Evolutionary conservation across 352 stramenopile genomes (phyloP), one percentile per base, ranked within the genome.

Genomic region (Pythium brassicae): DNA sequence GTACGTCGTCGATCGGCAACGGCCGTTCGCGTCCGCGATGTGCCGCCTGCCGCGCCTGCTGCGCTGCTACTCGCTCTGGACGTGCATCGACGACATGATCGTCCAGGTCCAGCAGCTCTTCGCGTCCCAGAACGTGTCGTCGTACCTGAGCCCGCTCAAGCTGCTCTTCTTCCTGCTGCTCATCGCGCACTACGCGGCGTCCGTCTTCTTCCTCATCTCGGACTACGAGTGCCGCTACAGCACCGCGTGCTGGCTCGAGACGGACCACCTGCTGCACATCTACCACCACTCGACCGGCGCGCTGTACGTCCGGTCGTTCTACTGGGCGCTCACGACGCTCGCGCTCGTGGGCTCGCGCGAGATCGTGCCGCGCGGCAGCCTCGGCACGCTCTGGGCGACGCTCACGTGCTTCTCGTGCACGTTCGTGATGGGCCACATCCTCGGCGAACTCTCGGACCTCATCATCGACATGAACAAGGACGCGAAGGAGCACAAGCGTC

Each of bases 401-500:
- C 35, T 78, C 1, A 83, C 73, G 0, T 92, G 78, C n/a, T 55
- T 89, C 15, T 71, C 64, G 9, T 89, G 77, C 51, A 87, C 79
- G 3, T 92, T 89, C 23, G 72, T 89, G 44, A 86, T 92, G 54
- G 79, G 82, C 1, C 74, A 89, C 49, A 83, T 90, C 37, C 67
- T 90, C 25, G 82, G 78, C 1, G 79, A 88, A 42, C 60, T 92
- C 11, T 89, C 83, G 0, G 79, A 89, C 11, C 61, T 93, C 7
- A 91, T 93, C 23, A 62, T 89, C 6, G 74, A 87, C 20, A 69
- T 92, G 25, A 78, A 80, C 12, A 91, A 91, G 46, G 77, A 92
- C 29, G 70, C 48, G 0, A 90, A 91, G 29, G 66, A 92, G 27
- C 80, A 87, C 56, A 87, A 90, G 46, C 63, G 61, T 17, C 77